These are phyloP conservation scores for Xylariaceae sp. DNA, from an alignment of 2,329 filamentous ascomycete genomes.

Conservation along the genomic window DNA sequence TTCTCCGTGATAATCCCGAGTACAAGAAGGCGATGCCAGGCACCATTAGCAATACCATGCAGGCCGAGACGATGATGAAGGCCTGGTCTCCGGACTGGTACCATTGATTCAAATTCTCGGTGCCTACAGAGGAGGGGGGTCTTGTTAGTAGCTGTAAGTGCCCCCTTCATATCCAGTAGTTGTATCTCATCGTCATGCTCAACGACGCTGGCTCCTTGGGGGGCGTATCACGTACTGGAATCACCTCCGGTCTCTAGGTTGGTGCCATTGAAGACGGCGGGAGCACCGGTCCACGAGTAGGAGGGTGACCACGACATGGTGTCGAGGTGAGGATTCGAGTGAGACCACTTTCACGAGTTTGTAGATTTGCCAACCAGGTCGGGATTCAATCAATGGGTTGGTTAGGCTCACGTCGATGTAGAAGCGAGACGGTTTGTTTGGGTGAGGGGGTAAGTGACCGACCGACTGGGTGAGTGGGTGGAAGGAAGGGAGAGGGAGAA, in stretches of 20 bases:
- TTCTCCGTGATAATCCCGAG: conserved; percentile 92
- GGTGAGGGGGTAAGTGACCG: not conserved
- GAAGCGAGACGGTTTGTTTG: not conserved
- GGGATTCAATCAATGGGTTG: not conserved
- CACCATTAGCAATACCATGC: conserved; percentile 95
- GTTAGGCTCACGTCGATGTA: not conserved
- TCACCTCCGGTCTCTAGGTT: conserved; percentile 64
- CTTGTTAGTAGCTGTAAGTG: conserved; percentile 13
- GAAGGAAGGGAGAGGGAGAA: not conserved
- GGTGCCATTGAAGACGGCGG: conserved; percentile 58
- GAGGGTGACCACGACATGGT: conserved; percentile 47
- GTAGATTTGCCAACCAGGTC: not conserved
- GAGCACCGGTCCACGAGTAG: conserved; percentile 53
- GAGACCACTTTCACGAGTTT: not conserved
- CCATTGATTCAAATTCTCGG: conserved; percentile 92
- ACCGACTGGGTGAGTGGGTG: not conserved
- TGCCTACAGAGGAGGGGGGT: conserved; percentile 45
- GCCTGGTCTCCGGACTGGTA: conserved; percentile 87
- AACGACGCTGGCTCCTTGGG: not conserved
- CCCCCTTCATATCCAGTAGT: not conserved
- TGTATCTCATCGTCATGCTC: not conserved
- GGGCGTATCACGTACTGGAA: conserved; percentile 55
- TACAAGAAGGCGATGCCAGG: conserved; percentile 97
- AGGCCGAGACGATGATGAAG: conserved; percentile 83
- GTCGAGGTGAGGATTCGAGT: conserved; percentile 1